These are phyloP conservation scores for Exophiala calicioides DNA, from an alignment of 2,329 filamentous ascomycete genomes.

Conservation along the genomic window DNA sequence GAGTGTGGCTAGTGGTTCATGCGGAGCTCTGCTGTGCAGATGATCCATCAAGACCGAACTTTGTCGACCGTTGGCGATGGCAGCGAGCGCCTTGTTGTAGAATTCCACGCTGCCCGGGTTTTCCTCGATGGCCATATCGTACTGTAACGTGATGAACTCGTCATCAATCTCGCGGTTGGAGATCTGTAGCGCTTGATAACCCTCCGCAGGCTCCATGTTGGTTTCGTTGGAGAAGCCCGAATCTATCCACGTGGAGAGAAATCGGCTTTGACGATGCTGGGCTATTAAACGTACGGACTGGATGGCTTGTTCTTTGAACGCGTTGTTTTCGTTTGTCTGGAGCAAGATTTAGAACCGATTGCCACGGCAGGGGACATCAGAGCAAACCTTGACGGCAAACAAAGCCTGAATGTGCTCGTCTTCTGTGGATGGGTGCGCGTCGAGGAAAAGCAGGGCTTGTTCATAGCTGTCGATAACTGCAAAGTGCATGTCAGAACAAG, in stretches of 20 bases:
- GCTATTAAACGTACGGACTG: slow-evolving; percentile 63
- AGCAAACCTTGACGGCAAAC: slow-evolving; percentile 55
- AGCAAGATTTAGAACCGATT: slow-evolving; percentile 1
- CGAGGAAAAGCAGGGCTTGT: slow-evolving; percentile 65
- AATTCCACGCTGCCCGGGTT: slow-evolving; percentile 48
- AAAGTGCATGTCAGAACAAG: slow-evolving; percentile 10
- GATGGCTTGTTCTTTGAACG: slow-evolving; percentile 51
- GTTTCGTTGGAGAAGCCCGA: slow-evolving; percentile 57
- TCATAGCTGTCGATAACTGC: slow-evolving; percentile 60
- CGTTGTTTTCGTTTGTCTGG: slow-evolving; percentile 54
- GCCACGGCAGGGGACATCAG: neutral
- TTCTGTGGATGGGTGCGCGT: slow-evolving; percentile 49
- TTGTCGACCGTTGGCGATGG: slow-evolving; percentile 48
- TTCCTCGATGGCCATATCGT: slow-evolving; percentile 48
- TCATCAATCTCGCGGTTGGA: slow-evolving; percentile 54
- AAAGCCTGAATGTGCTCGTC: slow-evolving; percentile 62
- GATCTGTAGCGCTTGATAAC: slow-evolving; percentile 55
- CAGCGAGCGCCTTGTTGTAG: slow-evolving; percentile 49
- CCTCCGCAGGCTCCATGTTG: slow-evolving; percentile 59
- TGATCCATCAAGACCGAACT: slow-evolving; percentile 36
- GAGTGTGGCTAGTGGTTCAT: slow-evolving; percentile 36
- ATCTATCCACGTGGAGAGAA: slow-evolving; percentile 54
- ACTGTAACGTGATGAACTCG: slow-evolving; percentile 52
- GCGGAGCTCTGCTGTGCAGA: slow-evolving; percentile 22
- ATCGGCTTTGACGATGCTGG: slow-evolving; percentile 56